Percentiles rank a stretch among this genome's conserved stretches.
These are phyloP conservation scores for Desmodesmus armatus DNA, from an alignment of 139 green algal species.

Conservation along the genomic window DNA sequence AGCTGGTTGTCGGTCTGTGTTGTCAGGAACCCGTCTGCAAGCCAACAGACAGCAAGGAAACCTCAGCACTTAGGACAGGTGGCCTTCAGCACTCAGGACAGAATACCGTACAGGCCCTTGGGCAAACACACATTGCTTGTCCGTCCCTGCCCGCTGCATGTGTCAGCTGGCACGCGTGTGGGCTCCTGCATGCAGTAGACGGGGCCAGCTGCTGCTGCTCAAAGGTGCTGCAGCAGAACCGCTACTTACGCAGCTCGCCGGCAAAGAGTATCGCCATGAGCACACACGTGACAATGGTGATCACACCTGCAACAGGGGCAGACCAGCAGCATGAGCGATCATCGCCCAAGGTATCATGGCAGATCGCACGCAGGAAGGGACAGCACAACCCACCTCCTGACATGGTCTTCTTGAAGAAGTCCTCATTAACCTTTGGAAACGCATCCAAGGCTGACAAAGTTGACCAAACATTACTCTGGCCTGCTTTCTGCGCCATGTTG, in stretches of 20 bases:
- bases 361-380: too few relatives aligned
- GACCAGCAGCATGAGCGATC: not conserved
- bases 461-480: not conserved
- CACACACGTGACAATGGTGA: constrained; percentile 88
- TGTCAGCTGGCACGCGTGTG: not conserved
- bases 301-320: constrained; percentile 71
- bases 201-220: not conserved
- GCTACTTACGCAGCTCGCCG: constrained; percentile 87
- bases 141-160: not conserved
- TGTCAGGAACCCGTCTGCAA: constrained; percentile 82
- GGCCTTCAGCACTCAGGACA: too few relatives aligned
- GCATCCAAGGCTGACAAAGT: constrained; percentile 71
- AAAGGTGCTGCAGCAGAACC: not conserved
- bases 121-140: not conserved
- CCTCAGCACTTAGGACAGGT: not conserved
- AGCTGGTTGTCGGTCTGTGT: constrained; percentile 83
- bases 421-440: constrained; percentile 93
- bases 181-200: too few relatives aligned
- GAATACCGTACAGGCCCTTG: too few relatives aligned
- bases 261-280: constrained; percentile 96
- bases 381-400: constrained; percentile 58
- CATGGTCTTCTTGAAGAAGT: constrained; percentile 93
- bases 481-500: not conserved
- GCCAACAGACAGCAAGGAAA: not conserved
- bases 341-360: too few relatives aligned